Base-by-base conservation (phyloP, 2,329 filamentous ascomycete genomes). In the Diplocarpon mali region DNA sequence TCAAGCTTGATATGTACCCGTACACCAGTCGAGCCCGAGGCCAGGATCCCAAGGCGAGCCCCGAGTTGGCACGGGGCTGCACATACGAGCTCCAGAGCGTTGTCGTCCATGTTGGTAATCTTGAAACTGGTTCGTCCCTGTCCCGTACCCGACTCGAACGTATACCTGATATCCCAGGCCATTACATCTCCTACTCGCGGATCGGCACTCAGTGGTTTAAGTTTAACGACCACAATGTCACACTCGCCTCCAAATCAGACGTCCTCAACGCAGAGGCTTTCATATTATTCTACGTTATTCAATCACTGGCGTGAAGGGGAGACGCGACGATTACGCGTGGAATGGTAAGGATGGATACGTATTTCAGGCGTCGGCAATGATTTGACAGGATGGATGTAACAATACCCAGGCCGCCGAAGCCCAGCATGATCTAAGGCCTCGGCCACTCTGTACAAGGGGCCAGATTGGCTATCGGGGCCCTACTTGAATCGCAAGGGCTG, bases 151-250 rank as follows among this genome's bases (percentile, higher is more conserved):
- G n/a, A 14, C 32, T 30, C n/a, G 4, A 14, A 14, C 16, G 6
- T 2, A 13, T 35, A 38, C 34, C 51, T 56, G 42, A 59, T 46
- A 15, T 5, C n/a, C 8, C 37, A 67, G 67, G 89, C 13, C 88
- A 95, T 61, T 95, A 94, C 59, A 80, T 89, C 45, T 85, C 83
- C n/a, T 95, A 93, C 62, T 88, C 85, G 48, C 72, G 86, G 38
- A 83, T 90, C 47, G 84, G 81, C 4, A 83, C 85, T 44, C 53
- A 94, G 74, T 96, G 90, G 90, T 94, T 95, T 63, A 79, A 85
- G 44, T 95, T 95, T 65, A 93, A 96, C 59, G 90, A 96, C 61
- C 89, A 92, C 62, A 88, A 87, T 62, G 90, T 96, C 17, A 85
- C 89, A 49, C 61, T 89, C 45, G 90, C 86, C 2, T 78, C 78